Base-by-base conservation (phyloP, 2,329 filamentous ascomycete species). In the Colletotrichum tofieldiae region DNA sequence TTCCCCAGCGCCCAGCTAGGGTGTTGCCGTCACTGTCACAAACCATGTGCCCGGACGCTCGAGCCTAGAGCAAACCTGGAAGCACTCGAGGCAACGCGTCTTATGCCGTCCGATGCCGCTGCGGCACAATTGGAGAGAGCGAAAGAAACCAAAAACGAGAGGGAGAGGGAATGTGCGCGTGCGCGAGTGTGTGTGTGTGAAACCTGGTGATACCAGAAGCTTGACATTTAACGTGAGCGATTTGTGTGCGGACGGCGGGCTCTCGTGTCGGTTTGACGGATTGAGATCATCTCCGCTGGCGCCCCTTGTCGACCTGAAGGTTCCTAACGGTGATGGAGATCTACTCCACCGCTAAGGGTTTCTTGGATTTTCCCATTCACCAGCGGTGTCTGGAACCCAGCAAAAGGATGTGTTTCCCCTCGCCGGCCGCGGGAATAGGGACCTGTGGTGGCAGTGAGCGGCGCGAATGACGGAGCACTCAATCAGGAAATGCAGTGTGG, bases 221-320 rank as follows among this genome's bases (percentile, higher is more conserved):
- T 9, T 29, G 35, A 29, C 23, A 26, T 52, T 52, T 23, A 29
- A 32, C 11, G 37, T 35, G 37, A 64, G 61, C 37, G 20, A 55
- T 64, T 64, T 23, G 49, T 64, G 49, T 55, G 23, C 18, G 18
- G 26, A 18, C 37, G n/a, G 29, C 14, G 11, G 26, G n/a, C 29
- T 47, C 32, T 49, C 39, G 52, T 29, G 58, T 69, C 69, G 59
- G 69, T 59, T 56, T 68, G 45, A 49, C 65, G 69, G 70, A 69
- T 69, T 72, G 65, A 35, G 65, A 72, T 72, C 59, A 72, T 72
- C 65, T 72, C 65, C 65, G 70, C 65, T 43, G 45, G 49, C 43
- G 54, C 37, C 26, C 56, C 45, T 54, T 60, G 70, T 52, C 20
- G 54, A 70, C 65, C 70, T 65, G 60, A 65, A 69, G n/a, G 69